These are phyloP conservation scores for Hapsidospora chrysogenum DNA, from an alignment of 495 filamentous ascomycete species.

Conservation along the genomic window DNA sequence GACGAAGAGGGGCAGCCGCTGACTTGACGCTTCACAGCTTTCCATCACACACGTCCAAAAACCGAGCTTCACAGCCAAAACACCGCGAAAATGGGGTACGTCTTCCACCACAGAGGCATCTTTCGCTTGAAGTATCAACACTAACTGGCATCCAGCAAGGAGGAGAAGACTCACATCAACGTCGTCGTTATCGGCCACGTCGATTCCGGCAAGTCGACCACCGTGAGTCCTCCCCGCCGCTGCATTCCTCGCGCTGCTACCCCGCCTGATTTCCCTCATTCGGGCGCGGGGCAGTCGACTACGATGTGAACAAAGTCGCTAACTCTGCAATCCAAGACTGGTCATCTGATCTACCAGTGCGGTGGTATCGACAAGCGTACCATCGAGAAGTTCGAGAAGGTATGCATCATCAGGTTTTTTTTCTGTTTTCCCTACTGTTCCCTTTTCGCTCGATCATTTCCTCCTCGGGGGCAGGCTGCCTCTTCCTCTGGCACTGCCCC, in stretches of 20 bases:
- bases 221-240: constrained; percentile 25
- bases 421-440: background rate
- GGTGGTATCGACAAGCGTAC: constrained; percentile 99
- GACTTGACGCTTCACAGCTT: background rate
- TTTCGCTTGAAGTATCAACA: no score
- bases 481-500: background rate
- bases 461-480: no score
- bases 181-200: constrained; percentile 99
- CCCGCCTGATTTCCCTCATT: constrained; percentile 8
- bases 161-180: constrained; percentile 76
- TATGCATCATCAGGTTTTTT: background rate
- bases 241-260: no score
- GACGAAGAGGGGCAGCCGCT: background rate
- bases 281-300: background rate
- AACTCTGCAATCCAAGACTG: constrained; percentile 18
- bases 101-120: no score
- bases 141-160: no score
- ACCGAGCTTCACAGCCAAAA: background rate
- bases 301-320: constrained; percentile 3
- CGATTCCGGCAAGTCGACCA: constrained; percentile 99
- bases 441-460: no score
- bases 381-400: constrained; percentile 99
- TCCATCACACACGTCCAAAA: background rate
- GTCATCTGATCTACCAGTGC: constrained; percentile 99
- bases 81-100: background rate